These are phyloP conservation scores for Colletotrichum salicis DNA, from an alignment of 2,329 filamentous ascomycete genomes.

Conservation along the genomic window DNA sequence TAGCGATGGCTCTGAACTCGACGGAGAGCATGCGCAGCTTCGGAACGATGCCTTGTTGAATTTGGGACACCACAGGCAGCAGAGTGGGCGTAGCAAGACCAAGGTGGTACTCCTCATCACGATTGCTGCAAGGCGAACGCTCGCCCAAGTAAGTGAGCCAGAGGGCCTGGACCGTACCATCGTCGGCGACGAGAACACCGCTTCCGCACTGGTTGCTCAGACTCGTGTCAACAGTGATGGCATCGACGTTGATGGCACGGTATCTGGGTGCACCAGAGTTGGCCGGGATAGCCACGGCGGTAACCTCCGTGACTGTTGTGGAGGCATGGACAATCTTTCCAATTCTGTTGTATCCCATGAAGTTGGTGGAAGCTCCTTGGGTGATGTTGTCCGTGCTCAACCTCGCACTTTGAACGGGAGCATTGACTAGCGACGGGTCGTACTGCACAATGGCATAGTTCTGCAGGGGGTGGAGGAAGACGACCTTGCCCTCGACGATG, in stretches of 20 bases:
- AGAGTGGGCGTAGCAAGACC: slow-evolving; percentile 90
- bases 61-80: slow-evolving; percentile 86
- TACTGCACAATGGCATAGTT: slow-evolving; percentile 98
- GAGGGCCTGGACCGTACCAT: slow-evolving; percentile 92
- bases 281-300: slow-evolving; percentile 93
- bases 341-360: slow-evolving; percentile 98
- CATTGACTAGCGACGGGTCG: slow-evolving; percentile 91
- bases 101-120: slow-evolving; percentile 96
- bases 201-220: slow-evolving; percentile 92
- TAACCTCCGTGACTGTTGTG: slow-evolving; percentile 96
- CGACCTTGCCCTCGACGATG: slow-evolving; percentile 90
- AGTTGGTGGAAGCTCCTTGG: slow-evolving; percentile 93
- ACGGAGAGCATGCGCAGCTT: slow-evolving; percentile 91
- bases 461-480: slow-evolving; percentile 95
- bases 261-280: slow-evolving; percentile 93
- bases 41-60: slow-evolving; percentile 82
- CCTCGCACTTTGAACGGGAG: slow-evolving; percentile 88
- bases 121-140: slow-evolving; percentile 78
- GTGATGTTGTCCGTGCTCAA: slow-evolving; percentile 85
- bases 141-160: slow-evolving; percentile 98
- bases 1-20: slow-evolving; percentile 93
- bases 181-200: slow-evolving; percentile 88
- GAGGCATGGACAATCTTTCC: slow-evolving; percentile 92
- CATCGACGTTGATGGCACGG: slow-evolving; percentile 93
- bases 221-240: slow-evolving; percentile 95